These are phyloP conservation scores for Lactarius sp. DNA, from an alignment of 768 basidiomycete genomes.

Conservation along the genomic window DNA sequence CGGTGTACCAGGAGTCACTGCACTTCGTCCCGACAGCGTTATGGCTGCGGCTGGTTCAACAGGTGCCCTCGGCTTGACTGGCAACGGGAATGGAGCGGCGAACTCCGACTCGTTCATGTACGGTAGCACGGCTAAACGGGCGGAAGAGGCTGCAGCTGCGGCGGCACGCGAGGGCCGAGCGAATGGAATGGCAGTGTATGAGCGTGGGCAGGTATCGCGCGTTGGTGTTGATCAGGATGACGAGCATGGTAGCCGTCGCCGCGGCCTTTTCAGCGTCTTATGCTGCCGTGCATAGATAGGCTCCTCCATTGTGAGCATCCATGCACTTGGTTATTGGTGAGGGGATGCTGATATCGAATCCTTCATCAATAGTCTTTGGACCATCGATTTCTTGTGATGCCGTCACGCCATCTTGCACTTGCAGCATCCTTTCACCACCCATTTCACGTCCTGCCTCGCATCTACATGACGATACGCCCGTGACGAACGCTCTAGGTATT, in stretches of 20 bases:
- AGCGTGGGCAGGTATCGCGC: conserved; percentile 57
- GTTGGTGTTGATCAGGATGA: conserved; percentile 61
- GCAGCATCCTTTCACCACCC: neutral
- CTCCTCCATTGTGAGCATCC: conserved; percentile 3
- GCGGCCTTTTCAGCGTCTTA: conserved; percentile 58
- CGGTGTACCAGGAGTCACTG: conserved; percentile 30
- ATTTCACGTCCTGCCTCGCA: conserved; percentile 8
- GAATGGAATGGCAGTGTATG: conserved; percentile 59
- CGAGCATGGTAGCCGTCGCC: conserved; percentile 47
- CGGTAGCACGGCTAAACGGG: conserved; percentile 50
- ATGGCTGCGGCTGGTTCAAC: conserved; percentile 38
- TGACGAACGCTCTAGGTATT: conserved; percentile 3
- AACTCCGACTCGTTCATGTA: conserved; percentile 63
- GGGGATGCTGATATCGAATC: neutral
- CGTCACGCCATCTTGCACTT: conserved; percentile 10
- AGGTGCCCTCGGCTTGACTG: conserved; percentile 13
- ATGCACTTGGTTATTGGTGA: neutral
- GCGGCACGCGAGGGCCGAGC: conserved; percentile 37
- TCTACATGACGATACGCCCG: conserved; percentile 11
- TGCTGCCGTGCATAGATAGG: conserved; percentile 59
- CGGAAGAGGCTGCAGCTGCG: conserved; percentile 40
- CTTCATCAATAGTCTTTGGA: conserved; percentile 12
- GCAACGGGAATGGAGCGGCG: conserved; percentile 36
- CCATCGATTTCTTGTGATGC: conserved; percentile 4
- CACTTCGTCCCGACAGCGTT: conserved; percentile 33